Conservation (phyloP, 169 alveolate genomes). For the Perkinsus marinus region DNA sequence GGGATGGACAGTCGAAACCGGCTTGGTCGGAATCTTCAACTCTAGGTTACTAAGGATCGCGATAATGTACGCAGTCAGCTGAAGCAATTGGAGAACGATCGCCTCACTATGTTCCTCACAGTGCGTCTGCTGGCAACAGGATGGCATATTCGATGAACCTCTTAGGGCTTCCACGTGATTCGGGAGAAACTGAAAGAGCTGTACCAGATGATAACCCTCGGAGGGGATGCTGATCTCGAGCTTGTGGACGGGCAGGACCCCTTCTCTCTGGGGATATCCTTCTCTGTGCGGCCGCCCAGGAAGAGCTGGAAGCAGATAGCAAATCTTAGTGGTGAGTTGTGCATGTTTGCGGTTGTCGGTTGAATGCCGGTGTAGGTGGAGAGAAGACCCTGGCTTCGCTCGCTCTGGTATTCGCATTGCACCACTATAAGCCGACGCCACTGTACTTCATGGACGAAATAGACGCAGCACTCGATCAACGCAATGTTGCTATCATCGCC, state of each 20-base stretch:
- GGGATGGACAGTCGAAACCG: no score
- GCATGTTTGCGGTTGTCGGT: neutral
- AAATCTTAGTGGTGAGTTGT: constrained; percentile 68
- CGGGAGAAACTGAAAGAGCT: constrained; percentile 67
- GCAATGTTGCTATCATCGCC: constrained; percentile 82
- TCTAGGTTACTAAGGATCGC: no score
- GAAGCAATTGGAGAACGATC: no score
- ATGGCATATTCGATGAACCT: no score
- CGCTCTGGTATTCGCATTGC: constrained; percentile 94
- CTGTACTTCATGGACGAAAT: constrained; percentile 98
- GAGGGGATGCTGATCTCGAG: constrained; percentile 98
- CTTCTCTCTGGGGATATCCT: constrained; percentile 89
- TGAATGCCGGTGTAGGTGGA: constrained; percentile 60
- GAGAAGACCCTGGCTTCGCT: constrained; percentile 93
- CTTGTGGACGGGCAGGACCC: constrained; percentile 89
- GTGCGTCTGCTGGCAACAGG: no score
- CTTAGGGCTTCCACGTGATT: constrained; percentile 49
- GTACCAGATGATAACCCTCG: constrained; percentile 73
- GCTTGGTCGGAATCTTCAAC: no score
- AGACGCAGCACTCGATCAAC: constrained; percentile 98
- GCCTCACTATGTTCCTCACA: no score
- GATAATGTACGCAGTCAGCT: no score
- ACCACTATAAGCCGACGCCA: constrained; percentile 94
- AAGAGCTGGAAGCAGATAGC: constrained; percentile 93
- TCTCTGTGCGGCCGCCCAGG: constrained; percentile 91